A percentile compares a stretch with the other conserved stretches of the same genome.
phyloP scores from a whole-genome alignment of 768 basidiomycete species.

The Psilocybe cyanescens region DNA sequence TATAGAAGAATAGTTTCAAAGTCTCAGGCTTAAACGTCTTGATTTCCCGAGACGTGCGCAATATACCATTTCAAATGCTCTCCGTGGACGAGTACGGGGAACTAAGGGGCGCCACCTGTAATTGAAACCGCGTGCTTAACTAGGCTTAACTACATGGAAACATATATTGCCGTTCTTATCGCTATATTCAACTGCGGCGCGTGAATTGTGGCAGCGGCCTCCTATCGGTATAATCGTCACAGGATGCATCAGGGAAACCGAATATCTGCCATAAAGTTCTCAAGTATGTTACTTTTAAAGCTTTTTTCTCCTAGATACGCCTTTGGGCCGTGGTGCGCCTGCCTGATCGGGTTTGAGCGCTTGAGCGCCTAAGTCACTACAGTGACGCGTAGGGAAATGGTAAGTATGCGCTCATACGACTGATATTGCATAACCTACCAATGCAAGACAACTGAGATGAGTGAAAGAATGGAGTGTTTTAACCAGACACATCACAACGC shows the following conservation, averaged over 20 bases:
- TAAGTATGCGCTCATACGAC: slow-evolving; percentile 1
- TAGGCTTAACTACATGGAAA: not conserved
- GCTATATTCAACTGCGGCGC: not conserved
- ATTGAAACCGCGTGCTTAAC: not conserved
- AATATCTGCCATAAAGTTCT: too few species aligned
- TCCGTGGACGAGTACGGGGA: not conserved
- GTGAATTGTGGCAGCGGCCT: not conserved
- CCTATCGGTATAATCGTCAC: not conserved
- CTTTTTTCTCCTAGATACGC: not conserved
- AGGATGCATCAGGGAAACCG: not conserved
- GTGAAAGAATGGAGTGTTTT: not conserved
- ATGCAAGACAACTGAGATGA: not conserved
- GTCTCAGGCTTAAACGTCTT: not conserved
- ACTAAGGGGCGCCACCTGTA: not conserved
- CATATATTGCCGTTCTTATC: not conserved
- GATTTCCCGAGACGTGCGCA: not conserved
- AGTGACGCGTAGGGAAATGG: not conserved
- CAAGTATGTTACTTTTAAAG: too few species aligned
- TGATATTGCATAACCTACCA: not conserved
- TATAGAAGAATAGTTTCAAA: slow-evolving; percentile 31
- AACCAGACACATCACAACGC: not conserved
- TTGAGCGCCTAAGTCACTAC: not conserved
- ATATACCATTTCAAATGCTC: not conserved
- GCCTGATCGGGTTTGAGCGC: not conserved
- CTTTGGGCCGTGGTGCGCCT: not conserved